A percentile compares a stretch with the other conserved stretches of the same genome.
phyloP scores from a whole-genome alignment of 257 asterid species.

The Solanum phureja region DNA sequence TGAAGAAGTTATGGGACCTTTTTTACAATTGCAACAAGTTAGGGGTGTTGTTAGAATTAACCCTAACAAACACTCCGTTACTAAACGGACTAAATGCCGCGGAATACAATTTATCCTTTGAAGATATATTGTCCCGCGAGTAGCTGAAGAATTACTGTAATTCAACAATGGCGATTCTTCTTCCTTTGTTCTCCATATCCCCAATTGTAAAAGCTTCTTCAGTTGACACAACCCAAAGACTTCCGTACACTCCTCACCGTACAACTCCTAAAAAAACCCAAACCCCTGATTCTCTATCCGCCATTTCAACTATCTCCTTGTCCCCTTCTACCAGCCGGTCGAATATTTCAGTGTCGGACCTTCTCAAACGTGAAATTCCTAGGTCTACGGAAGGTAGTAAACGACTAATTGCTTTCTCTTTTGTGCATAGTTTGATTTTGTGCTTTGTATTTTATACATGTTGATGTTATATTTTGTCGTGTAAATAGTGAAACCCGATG shows the following conservation, averaged over 20 bases:
- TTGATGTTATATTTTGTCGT: not conserved
- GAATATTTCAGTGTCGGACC: constrained; percentile 47
- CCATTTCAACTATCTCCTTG: constrained; percentile 7
- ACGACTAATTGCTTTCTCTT: not conserved
- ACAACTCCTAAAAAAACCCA: constrained; percentile 48
- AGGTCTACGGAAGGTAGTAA: constrained; percentile 18
- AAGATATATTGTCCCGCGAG: not conserved
- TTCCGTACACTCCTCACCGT: constrained; percentile 73
- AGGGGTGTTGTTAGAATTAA: not conserved
- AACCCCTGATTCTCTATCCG: constrained; percentile 5
- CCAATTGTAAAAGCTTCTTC: constrained; percentile 33
- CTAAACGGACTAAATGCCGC: not conserved
- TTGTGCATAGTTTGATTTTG: not conserved
- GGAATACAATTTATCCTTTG: not conserved
- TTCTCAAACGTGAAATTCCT: constrained; percentile 51
- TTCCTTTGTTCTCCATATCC: constrained; percentile 24
- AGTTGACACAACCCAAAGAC: constrained; percentile 57
- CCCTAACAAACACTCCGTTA: not conserved
- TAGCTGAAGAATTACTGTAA: not conserved
- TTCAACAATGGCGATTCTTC: constrained; percentile 34
- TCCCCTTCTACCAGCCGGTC: constrained; percentile 16
- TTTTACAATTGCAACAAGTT: not conserved
- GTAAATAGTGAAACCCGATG: constrained; percentile 29
- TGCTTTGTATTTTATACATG: not conserved
- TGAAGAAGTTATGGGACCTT: not conserved